These are phyloP conservation scores for Leishmania turanica DNA, from an alignment of 208 protist species.

Conservation along the genomic window DNA sequence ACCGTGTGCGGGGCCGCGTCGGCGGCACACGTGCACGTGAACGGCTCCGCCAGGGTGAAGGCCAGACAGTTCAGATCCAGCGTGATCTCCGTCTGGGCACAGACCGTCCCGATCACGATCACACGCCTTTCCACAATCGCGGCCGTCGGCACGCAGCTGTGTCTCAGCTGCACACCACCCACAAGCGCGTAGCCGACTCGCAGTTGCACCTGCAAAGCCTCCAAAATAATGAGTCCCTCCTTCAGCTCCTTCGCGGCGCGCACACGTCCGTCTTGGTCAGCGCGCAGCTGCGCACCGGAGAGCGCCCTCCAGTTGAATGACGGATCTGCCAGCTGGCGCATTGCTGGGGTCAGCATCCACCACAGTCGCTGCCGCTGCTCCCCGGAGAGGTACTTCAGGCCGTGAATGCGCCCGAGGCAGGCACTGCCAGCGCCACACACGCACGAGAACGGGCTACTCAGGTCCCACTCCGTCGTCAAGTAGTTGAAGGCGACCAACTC, in stretches of 20 bases:
- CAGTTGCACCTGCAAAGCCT: constrained; percentile 39
- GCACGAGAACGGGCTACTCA: constrained; percentile 83
- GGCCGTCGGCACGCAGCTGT: constrained; percentile 71
- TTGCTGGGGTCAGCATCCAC: constrained; percentile 72
- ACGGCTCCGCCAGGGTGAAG: constrained; percentile 54
- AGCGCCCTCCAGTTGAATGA: constrained; percentile 59
- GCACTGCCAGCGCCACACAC: constrained; percentile 43
- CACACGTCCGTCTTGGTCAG: constrained; percentile 52
- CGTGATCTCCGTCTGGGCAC: constrained; percentile 60
- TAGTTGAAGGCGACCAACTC: constrained; percentile 91
- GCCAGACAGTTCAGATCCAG: constrained; percentile 71
- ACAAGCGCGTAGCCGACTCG: constrained; percentile 24
- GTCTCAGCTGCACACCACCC: constrained; percentile 64
- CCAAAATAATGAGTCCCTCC: constrained; percentile 52
- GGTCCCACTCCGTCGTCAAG: constrained; percentile 90
- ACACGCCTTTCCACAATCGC: constrained; percentile 61
- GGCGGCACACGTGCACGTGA: constrained; percentile 53
- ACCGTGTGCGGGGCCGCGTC: constrained; percentile 38
- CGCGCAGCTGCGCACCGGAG: constrained; percentile 44
- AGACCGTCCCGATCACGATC: constrained; percentile 60
- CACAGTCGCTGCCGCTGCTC: constrained; percentile 68
- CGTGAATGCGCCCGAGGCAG: constrained; percentile 75
- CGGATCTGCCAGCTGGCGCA: constrained; percentile 48
- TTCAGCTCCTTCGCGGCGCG: constrained; percentile 49
- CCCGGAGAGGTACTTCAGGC: constrained; percentile 66